Conservation (phyloP, 2,329 filamentous ascomycete genomes). For the Clarireedia homoeocarpa region DNA sequence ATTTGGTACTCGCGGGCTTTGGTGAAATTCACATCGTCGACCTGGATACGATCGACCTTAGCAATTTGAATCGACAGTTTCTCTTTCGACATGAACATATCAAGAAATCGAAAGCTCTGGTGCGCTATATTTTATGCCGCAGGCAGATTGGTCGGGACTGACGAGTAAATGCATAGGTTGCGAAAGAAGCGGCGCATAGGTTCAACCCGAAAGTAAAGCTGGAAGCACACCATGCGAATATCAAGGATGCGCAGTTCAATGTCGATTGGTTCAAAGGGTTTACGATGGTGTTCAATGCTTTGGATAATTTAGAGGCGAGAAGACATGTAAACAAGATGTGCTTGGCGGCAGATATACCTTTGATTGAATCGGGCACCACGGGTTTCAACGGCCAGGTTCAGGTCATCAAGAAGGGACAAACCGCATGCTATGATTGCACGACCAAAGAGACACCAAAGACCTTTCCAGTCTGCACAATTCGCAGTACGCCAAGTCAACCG, state of each 20-base stretch:
- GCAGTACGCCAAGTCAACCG: slow-evolving; percentile 89
- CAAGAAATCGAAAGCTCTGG: slow-evolving; percentile 91
- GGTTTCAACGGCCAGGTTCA: slow-evolving; percentile 98
- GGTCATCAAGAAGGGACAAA: slow-evolving; percentile 85
- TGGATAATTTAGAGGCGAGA: slow-evolving; percentile 90
- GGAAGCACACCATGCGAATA: slow-evolving; percentile 85
- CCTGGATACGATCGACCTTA: slow-evolving; percentile 95
- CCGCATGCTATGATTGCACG: slow-evolving; percentile 94
- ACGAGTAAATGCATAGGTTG: slow-evolving; percentile 50
- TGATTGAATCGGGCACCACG: slow-evolving; percentile 95
- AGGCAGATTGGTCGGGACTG: slow-evolving; percentile 3
- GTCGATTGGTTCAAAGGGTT: slow-evolving; percentile 83
- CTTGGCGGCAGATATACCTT: slow-evolving; percentile 76
- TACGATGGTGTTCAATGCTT: slow-evolving; percentile 85
- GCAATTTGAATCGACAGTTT: slow-evolving; percentile 96
- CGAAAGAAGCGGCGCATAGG: slow-evolving; percentile 79
- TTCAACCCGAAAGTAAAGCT: slow-evolving; percentile 89
- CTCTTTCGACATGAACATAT: slow-evolving; percentile 95
- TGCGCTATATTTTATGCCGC: slow-evolving; percentile 36
- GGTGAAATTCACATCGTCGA: slow-evolving; percentile 92
- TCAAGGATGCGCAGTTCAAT: slow-evolving; percentile 82
- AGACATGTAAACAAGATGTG: slow-evolving; percentile 98
- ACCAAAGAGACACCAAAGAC: slow-evolving; percentile 85
- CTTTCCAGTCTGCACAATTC: slow-evolving; percentile 94
- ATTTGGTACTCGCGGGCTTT: slow-evolving; percentile 85